Percentiles rank a stretch among this genome's conserved stretches.
phyloP scores from a whole-genome alignment of 108 stramenopile genomes.

The Fistulifera pelliculosa region DNA sequence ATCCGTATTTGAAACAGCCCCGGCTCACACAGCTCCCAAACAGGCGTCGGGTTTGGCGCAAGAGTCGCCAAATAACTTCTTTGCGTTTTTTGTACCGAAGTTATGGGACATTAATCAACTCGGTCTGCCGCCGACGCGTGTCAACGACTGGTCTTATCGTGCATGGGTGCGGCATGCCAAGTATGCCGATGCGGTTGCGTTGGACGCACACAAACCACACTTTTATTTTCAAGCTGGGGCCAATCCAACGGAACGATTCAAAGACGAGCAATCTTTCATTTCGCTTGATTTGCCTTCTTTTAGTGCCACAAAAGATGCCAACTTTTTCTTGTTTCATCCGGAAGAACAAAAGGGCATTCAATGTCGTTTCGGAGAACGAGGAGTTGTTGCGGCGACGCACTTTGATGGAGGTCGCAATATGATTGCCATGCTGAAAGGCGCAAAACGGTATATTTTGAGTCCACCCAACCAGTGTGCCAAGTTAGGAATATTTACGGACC shows the following conservation, averaged over 20 bases:
- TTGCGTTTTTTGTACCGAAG: slow-evolving; percentile 59
- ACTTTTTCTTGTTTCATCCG: slow-evolving; percentile 60
- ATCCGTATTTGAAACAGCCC: not conserved
- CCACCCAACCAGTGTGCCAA: slow-evolving; percentile 75
- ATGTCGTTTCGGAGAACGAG: slow-evolving; percentile 80
- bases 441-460: slow-evolving; percentile 88
- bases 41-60: slow-evolving; percentile 39
- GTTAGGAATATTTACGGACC: slow-evolving; percentile 61
- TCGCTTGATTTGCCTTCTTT: slow-evolving; percentile 68
- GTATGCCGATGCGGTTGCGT: slow-evolving; percentile 60
- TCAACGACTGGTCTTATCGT: slow-evolving; percentile 58
- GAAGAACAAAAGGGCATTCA: slow-evolving; percentile 76
- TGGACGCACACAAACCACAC: slow-evolving; percentile 49
- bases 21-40: slow-evolving; percentile 3
- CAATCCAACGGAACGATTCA: slow-evolving; percentile 41
- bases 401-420: slow-evolving; percentile 90
- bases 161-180: slow-evolving; percentile 66
- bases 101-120: slow-evolving; percentile 44
- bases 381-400: slow-evolving; percentile 92
- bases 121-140: slow-evolving; percentile 59
- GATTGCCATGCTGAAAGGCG: slow-evolving; percentile 89
- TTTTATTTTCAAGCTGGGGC: slow-evolving; percentile 79
- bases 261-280: slow-evolving; percentile 39
- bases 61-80: slow-evolving; percentile 73
- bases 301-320: slow-evolving; percentile 34